Evolutionary conservation across 345 rosid species (phyloP).

Genomic region (Euphorbia lathyris): DNA sequence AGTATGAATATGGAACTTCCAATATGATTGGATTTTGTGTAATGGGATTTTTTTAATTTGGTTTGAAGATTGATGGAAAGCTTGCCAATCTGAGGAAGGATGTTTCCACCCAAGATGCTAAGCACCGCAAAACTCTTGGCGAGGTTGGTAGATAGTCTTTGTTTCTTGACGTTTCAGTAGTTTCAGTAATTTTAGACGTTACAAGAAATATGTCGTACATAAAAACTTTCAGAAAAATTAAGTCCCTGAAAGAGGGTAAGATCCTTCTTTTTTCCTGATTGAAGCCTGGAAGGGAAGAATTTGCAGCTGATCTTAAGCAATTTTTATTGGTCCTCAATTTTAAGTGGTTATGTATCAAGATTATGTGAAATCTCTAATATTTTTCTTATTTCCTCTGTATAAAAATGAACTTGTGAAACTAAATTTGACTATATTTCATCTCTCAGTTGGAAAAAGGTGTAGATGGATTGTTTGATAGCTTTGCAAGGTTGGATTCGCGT

Average conservation of each 20-base stretch:
- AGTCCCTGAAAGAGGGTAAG: not conserved
- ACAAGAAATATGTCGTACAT: not conserved
- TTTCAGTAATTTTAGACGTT: not conserved
- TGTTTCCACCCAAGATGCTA: constrained; percentile 84
- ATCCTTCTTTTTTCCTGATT: not conserved
- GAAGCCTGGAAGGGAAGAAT: not conserved
- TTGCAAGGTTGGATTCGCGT: constrained; percentile 87
- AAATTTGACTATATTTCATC: constrained; percentile 7
- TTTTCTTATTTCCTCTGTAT: not conserved
- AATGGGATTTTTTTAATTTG: constrained; percentile 24
- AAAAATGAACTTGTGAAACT: not conserved
- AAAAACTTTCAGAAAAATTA: not conserved
- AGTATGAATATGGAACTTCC: constrained; percentile 1
- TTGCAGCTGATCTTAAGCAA: not conserved
- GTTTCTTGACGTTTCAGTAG: not conserved
- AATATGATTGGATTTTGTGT: not conserved
- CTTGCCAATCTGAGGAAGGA: constrained; percentile 86
- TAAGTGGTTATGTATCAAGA: not conserved
- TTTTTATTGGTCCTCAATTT: not conserved
- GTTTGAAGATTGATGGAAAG: constrained; percentile 78
- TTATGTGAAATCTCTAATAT: not conserved
- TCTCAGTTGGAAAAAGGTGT: constrained; percentile 88
- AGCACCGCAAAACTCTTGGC: constrained; percentile 86
- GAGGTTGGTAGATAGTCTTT: constrained; percentile 49
- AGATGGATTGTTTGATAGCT: constrained; percentile 86